Base-by-base conservation (phyloP, 495 filamentous ascomycete genomes). In the Penicillium coffeae region DNA sequence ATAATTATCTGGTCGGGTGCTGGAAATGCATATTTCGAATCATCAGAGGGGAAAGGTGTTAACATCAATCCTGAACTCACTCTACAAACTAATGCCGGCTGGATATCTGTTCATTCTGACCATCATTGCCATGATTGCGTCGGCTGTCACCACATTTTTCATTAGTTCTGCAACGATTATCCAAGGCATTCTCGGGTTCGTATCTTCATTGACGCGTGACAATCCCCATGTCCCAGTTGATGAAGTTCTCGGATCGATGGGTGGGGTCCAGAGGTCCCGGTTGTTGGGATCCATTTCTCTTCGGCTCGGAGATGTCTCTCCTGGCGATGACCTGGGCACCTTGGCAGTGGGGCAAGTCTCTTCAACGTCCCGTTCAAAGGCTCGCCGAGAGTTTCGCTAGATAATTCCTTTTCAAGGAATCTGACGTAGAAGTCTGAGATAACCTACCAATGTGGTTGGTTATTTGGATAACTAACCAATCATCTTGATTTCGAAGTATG, bases 71-170 rank as follows among this genome's bases (percentile, higher is more conserved):
- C 38, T 8, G 16, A 41, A 5, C 38, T 41, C 3, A 41, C 38
- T 21, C n/a, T 41, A 3, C 8, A 5, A 9, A 22, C 38, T 10
- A 21, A 14, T 14, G 18, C 38, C 1, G 38, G 38, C 1, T 41
- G 38, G 38, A 41, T 41, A 8, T 21, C 38, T 8, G 38, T 41
- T 41, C 16, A 22, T 41, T 21, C 22, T 41, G 38, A 41, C 38
- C 7, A 41, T 41, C 20, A 12, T 41, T 13, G 5, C 22, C 18
- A 41, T 41, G 38, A 14, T 41, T 9, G 38, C 18, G 8, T 16
- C 38, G 14, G 20, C 38, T 8, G 22, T 41, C 3, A 20, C 22
- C 6, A 41, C 38, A 20, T 41, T 41, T 20, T 41, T 15, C 14
- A 9, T 41, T 15, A 15, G 14, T 6, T 38, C 35, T 18, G 18